Evolutionary conservation across 2,329 filamentous ascomycete genomes (phyloP), one percentile per base, ranked within the genome.

Genomic region (Podosphaera fusca): DNA sequence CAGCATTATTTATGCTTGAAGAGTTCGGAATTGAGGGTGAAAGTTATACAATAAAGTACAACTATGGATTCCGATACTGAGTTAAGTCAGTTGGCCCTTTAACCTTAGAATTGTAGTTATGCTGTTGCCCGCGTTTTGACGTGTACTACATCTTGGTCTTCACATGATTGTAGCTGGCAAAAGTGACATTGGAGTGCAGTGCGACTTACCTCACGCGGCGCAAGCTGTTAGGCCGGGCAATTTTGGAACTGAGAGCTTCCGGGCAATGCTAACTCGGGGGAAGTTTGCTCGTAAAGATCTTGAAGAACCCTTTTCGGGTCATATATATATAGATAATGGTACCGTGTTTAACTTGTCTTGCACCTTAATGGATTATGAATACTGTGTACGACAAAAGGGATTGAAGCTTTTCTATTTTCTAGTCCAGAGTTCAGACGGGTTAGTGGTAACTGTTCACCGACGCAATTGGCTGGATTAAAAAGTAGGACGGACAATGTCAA

Each of bases 171-270:
- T 21, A 21, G 21, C 21, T 21, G 21, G 21, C 21, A 21, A 21
- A 21, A 21, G 21, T 21, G 21, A 35, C 50, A 55, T 50, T 64
- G 6, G 10, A 38, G 35, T 38, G 10, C 35, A 6, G 35, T 38
- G 5, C 14, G 21, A 5, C 73, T 64, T 70, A 87, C 84, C 83
- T 88, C 82, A 82, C 82, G 82, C 82, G 87, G 81, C 77, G 81
- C 82, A 84, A 85, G 81, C 82, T 80, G 81, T 79, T 76, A 78
- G 80, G 83, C 82, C 83, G 83, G 84, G 83, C 81, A 75, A 72
- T 65, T 67, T 62, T 61, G 67, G 61, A 63, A 65, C 63, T 65
- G 67, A 65, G 66, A 60, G 68, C 71, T 72, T 66, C 70, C 75
- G 75, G 77, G 73, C 73, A 70, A 69, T 61, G 66, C 66, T 65